Evolutionary conservation across 2,329 filamentous ascomycete species (phyloP), one percentile per base, ranked within the genome.

Genomic region (Fusarium albidum): DNA sequence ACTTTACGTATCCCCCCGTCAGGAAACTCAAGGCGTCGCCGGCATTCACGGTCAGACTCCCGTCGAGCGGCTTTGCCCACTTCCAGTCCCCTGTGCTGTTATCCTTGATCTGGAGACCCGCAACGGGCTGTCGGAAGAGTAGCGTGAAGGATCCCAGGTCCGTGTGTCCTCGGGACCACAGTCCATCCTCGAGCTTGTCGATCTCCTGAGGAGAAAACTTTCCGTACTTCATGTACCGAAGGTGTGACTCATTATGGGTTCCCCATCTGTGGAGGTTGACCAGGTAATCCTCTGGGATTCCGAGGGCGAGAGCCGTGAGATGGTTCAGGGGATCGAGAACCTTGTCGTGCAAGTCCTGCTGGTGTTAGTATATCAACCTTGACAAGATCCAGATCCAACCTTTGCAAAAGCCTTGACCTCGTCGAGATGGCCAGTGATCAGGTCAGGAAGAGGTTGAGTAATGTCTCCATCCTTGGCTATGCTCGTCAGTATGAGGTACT

Each of bases 211-310:
- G 66, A 0, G 72, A 76, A 29, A 82, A 79, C 1, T 77, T 76
- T 9, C 76, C 75, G 55, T 86, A 86, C 41, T 80, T 75, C 82
- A 87, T 87, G 67, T 86, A 87, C 3, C 85, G 78, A n/a, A 87
- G 74, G 51, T 87, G 83, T 18, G 83, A 82, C 55, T 87, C 83
- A 14, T 81, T 78, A 25, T 81, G 77, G n/a, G 78, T 74, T 3
- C 85, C 77, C 67, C 86, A 88, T 13, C 74, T 75, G 66, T 88
- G 85, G 8, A 70, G 13, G 0, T 59, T 82, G 72, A 14, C 77
- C 73, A 56, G 82, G 75, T 28, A 88, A 73, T 88, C 84, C 29
- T 83, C 78, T 0, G 83, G 82, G 0, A 89, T 73, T 61, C 88
- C 78, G 0, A 88, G 76, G 1, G 87, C 75, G 29, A 86, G 78